Percentiles rank a stretch among this genome's conserved stretches.
Conservation (phyloP, 306 rosid genomes). For the Betula pendula region DNA sequence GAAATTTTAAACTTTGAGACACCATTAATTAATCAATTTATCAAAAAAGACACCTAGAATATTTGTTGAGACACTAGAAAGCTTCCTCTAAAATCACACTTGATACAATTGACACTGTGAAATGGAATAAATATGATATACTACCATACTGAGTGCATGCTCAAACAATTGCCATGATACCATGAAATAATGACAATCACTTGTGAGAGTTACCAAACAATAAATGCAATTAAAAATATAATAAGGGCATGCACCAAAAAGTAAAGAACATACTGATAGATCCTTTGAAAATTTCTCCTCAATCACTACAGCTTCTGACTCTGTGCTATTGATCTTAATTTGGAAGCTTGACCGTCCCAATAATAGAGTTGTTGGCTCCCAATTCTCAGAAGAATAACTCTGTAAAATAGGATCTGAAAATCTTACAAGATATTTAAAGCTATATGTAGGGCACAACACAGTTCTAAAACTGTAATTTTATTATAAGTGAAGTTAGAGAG, state of each 20-base stretch:
- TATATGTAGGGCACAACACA: background rate
- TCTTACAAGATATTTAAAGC: slow-evolving; percentile 7
- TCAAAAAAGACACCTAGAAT: background rate
- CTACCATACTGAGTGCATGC: background rate
- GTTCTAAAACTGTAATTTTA: background rate
- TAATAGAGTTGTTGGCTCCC: slow-evolving; percentile 72
- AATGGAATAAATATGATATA: background rate
- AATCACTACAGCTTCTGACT: slow-evolving; percentile 54
- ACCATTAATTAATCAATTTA: background rate
- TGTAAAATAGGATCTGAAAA: slow-evolving; percentile 34
- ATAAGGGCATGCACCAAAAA: background rate
- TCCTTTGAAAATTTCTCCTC: slow-evolving; percentile 81
- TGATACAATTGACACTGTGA: background rate
- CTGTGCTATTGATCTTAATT: slow-evolving; percentile 52
- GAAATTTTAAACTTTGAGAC: background rate
- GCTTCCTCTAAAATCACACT: background rate
- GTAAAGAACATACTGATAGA: slow-evolving; percentile 63
- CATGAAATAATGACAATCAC: background rate
- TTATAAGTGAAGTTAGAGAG: background rate
- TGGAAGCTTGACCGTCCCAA: slow-evolving; percentile 77
- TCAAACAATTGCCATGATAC: background rate
- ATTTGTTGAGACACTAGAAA: background rate
- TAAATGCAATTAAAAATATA: slow-evolving; percentile 5
- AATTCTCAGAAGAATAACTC: slow-evolving; percentile 84
- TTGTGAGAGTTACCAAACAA: background rate